Percentiles rank a stretch among this genome's conserved stretches.
Conservation (phyloP, 1,284 basidiomycete genomes). For the Naganishia albida region DNA sequence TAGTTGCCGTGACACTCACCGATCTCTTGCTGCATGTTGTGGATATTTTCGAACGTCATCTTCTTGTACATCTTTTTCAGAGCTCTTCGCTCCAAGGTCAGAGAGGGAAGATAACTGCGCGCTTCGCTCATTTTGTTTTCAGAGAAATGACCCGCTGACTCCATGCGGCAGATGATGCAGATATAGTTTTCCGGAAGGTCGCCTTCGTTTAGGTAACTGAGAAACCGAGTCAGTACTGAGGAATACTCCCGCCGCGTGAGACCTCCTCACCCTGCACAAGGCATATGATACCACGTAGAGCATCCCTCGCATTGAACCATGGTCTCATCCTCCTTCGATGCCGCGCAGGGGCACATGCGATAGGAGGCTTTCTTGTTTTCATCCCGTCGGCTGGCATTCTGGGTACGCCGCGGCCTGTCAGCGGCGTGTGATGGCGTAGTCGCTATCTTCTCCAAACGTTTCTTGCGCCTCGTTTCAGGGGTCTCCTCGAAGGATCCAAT, state of each 20-base stretch:
- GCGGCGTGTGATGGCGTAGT: neutral
- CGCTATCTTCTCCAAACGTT: neutral
- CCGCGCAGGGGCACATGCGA: constrained; percentile 29
- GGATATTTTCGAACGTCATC: constrained; percentile 10
- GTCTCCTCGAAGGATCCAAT: constrained; percentile 21
- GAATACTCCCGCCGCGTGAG: neutral
- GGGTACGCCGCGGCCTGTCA: neutral
- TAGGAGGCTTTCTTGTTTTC: neutral
- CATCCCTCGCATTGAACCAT: constrained; percentile 34
- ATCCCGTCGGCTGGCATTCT: neutral
- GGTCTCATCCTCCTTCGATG: constrained; percentile 12
- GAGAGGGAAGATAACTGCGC: constrained; percentile 19
- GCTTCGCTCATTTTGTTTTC: constrained; percentile 5
- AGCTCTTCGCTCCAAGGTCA: constrained; percentile 26
- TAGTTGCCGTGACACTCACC: neutral
- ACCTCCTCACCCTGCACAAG: constrained; percentile 31
- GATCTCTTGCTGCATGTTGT: constrained; percentile 19
- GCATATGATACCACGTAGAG: constrained; percentile 29
- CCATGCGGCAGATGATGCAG: constrained; percentile 27
- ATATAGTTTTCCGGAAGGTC: constrained; percentile 28
- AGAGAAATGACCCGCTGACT: constrained; percentile 12
- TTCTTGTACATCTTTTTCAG: constrained; percentile 23
- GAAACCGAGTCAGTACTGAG: neutral
- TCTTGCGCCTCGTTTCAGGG: neutral
- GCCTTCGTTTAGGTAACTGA: constrained; percentile 4